Percentiles rank a stretch among this genome's conserved stretches.
Evolutionary conservation across 176 grass and related monocot species (phyloP).

Genomic region (Carex parvula): DNA sequence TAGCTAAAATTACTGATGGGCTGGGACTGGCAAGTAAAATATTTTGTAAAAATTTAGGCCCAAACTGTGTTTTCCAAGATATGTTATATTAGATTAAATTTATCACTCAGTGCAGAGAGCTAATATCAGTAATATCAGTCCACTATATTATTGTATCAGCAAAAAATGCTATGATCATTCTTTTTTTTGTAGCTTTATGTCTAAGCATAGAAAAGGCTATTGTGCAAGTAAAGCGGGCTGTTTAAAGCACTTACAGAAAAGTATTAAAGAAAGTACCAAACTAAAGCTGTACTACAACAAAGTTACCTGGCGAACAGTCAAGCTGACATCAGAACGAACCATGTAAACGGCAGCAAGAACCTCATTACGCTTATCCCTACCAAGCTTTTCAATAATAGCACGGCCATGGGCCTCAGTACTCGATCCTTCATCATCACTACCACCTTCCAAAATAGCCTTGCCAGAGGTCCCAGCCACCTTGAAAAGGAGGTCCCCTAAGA

Average conservation of each 20-base stretch:
- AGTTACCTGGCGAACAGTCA: slow-evolving; percentile 89
- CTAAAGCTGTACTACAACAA: not conserved
- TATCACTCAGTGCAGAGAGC: not conserved
- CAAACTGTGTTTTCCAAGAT: not conserved
- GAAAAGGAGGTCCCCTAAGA: slow-evolving; percentile 94
- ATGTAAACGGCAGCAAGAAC: slow-evolving; percentile 99
- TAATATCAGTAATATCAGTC: not conserved
- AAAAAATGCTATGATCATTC: not conserved
- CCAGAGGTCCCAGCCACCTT: slow-evolving; percentile 99
- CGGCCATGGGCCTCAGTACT: slow-evolving; percentile 97
- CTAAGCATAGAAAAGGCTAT: not conserved
- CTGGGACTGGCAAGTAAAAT: not conserved
- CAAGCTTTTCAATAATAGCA: slow-evolving; percentile 94
- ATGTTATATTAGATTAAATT: not conserved
- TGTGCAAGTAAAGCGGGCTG: not conserved
- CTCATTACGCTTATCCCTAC: slow-evolving; percentile 84
- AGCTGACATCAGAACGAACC: slow-evolving; percentile 95
- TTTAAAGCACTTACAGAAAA: not conserved
- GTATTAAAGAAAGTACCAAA: not conserved
- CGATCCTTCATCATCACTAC: slow-evolving; percentile 97
- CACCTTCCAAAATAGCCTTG: slow-evolving; percentile 94
- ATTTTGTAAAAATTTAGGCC: not conserved
- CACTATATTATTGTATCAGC: not conserved
- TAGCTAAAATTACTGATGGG: not conserved
- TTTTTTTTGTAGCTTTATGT: not conserved